These are phyloP conservation scores for Cicer chorassanicum DNA, from an alignment of 306 rosid genomes.

Conservation along the genomic window DNA sequence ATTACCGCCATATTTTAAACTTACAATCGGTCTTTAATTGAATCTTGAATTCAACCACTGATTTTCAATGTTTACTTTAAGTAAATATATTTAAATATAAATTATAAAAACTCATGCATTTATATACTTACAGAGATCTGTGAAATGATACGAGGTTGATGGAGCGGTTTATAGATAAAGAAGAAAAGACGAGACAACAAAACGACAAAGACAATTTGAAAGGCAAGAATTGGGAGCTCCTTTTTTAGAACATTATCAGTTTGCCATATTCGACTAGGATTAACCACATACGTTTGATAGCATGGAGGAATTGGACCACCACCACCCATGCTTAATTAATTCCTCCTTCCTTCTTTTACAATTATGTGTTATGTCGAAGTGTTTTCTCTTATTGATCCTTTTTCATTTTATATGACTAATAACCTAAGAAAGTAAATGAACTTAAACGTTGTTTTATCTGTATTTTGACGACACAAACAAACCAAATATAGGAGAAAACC, in stretches of 20 bases:
- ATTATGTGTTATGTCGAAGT: not conserved
- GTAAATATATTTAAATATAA: no score
- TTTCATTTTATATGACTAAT: not conserved
- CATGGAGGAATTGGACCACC: slow-evolving; percentile 1
- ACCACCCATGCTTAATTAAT: no score
- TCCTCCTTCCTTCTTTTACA: not conserved
- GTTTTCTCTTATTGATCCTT: not conserved
- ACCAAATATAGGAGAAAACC: not conserved
- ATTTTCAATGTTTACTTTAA: no score
- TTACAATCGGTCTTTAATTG: no score
- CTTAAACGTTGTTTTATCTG: not conserved
- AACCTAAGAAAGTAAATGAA: not conserved
- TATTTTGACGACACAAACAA: not conserved
- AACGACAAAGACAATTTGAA: slow-evolving; percentile 2
- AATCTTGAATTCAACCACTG: no score
- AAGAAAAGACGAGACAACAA: slow-evolving; percentile 9
- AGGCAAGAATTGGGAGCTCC: slow-evolving; percentile 37
- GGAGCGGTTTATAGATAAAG: slow-evolving; percentile 37
- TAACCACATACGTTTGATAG: not conserved
- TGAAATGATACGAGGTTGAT: slow-evolving; percentile 49
- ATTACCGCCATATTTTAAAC: no score
- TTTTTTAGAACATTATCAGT: not conserved
- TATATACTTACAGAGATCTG: slow-evolving; percentile 34
- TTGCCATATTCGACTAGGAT: slow-evolving; percentile 46
- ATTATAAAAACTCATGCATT: no score